These are phyloP conservation scores for Erysimum cheiri DNA, from an alignment of 441 rosid species.

Conservation along the genomic window DNA sequence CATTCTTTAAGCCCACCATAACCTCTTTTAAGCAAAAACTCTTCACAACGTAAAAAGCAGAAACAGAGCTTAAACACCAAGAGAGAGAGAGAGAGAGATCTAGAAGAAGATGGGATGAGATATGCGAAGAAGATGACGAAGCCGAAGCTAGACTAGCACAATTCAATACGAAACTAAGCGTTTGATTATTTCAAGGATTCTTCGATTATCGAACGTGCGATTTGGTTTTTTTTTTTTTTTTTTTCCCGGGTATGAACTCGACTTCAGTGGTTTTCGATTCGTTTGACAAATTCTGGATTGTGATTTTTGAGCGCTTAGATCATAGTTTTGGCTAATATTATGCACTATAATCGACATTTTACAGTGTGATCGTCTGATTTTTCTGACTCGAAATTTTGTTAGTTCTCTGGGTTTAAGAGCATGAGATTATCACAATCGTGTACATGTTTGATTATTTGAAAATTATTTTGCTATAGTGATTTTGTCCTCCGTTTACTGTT, in stretches of 20 bases:
- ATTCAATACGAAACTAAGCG: not conserved
- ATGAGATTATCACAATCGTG: not conserved
- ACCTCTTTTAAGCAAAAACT: constrained; percentile 33
- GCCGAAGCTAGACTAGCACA: not conserved
- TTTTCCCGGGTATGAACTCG: constrained; percentile 12
- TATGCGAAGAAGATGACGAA: not conserved
- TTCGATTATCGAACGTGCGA: constrained; percentile 11
- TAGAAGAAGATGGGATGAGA: constrained; percentile 27
- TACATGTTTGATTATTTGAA: not conserved
- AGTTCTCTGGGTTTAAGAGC: not conserved
- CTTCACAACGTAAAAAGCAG: constrained; percentile 30
- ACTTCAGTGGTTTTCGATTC: constrained; percentile 12
- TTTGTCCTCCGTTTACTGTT: constrained; percentile 16
- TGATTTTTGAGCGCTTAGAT: not conserved
- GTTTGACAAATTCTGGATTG: not conserved
- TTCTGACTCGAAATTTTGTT: not conserved
- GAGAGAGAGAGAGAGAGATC: constrained; percentile 35
- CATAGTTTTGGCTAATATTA: constrained; percentile 1
- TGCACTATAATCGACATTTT: constrained; percentile 4
- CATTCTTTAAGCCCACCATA: constrained; percentile 14
- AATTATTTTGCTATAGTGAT: constrained; percentile 15
- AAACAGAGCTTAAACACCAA: constrained; percentile 35
- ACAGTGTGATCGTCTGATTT: constrained; percentile 21
- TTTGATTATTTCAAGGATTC: not conserved
- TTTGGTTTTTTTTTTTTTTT: not conserved